Base-by-base conservation (phyloP, 768 basidiomycete species). In the Trametes maxima region DNA sequence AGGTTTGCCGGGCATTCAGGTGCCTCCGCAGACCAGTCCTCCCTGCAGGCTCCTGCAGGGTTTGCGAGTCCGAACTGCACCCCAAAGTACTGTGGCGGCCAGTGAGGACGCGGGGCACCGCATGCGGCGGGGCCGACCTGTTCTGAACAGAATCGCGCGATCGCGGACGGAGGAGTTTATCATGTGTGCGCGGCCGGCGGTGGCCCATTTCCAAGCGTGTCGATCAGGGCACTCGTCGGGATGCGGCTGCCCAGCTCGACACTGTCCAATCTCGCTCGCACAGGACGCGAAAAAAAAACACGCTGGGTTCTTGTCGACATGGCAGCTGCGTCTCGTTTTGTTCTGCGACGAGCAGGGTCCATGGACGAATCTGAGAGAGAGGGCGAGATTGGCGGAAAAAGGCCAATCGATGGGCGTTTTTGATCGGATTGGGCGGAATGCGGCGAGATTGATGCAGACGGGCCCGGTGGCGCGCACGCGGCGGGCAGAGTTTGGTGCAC, bases 181-280 rank as follows among this genome's bases (percentile, higher is more conserved):
- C 52, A 24, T 42, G 52, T n/a, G 22, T 54, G 33, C 16, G 47
- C 21, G 22, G 25, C 25, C 25, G 24, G 47, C 24, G 33, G 28
- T 4, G 21, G 3, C 14, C 44, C 33, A 36, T 47, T 33, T 33
- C 28, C 28, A 33, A 39, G 48, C 56, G 39, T 22, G 56, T 57
- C 56, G 56, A 57, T 57, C 56, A 57, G 56, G 56, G 56, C 56
- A 39, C 16, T 6, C 49, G 19, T 28, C 47, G 25, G 25, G 8
- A 33, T 33, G 47, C 47, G 25, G 8, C n/a, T 33, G 47, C 47
- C 47, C 16, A 48, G 46, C 46, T 22, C 46, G 44, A n/a, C 21
- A 19, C 44, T 11, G 44, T 45, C 17, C 21, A 8, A 17, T 5
- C 25, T 16, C 24, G 47, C 3, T 33, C n/a, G 22, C 24, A 13